A percentile compares a stretch with the other conserved stretches of the same genome.
These are phyloP conservation scores for Yarrowia yakushimensis DNA, from an alignment of 805 yeast species.

Conservation along the genomic window DNA sequence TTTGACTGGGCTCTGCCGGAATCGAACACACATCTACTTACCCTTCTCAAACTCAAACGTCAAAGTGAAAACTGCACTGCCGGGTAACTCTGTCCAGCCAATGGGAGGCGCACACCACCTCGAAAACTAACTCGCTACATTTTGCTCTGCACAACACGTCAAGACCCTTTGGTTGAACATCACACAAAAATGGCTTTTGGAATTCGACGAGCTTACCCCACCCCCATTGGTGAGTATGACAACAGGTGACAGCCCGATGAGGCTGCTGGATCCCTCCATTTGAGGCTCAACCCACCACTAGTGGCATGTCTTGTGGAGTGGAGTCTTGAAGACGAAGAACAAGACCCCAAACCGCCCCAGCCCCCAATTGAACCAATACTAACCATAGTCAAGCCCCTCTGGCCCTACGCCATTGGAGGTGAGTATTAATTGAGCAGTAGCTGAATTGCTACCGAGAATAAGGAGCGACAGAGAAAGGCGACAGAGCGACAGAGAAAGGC, in stretches of 20 bases:
- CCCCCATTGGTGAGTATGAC: constrained; percentile 34
- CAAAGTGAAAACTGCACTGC: too few relatives aligned
- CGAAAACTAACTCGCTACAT: constrained; percentile 23
- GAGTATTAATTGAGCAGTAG: constrained; percentile 38
- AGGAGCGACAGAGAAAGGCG: not conserved
- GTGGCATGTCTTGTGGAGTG: not conserved
- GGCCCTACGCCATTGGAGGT: constrained; percentile 89
- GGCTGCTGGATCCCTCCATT: too few relatives aligned
- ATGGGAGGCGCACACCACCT: constrained; percentile 18
- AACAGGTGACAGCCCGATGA: not conserved
- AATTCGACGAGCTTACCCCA: constrained; percentile 31
- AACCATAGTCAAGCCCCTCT: constrained; percentile 58
- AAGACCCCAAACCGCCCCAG: not conserved
- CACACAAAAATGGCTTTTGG: constrained; percentile 25
- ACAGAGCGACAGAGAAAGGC: not conserved
- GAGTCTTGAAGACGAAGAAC: not conserved
- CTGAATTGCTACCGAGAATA: not conserved
- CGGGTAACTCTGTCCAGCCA: constrained; percentile 25
- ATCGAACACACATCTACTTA: not conserved
- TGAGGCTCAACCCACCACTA: too few relatives aligned
- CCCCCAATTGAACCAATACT: not conserved
- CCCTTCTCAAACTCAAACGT: not conserved
- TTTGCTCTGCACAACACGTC: constrained; percentile 23
- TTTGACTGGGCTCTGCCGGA: too few relatives aligned
- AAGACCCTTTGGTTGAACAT: constrained; percentile 22